Percentiles rank a stretch among this genome's conserved stretches.
phyloP scores from a whole-genome alignment of 2,329 filamentous ascomycete species.

The Ophiocordyceps sinensis region DNA sequence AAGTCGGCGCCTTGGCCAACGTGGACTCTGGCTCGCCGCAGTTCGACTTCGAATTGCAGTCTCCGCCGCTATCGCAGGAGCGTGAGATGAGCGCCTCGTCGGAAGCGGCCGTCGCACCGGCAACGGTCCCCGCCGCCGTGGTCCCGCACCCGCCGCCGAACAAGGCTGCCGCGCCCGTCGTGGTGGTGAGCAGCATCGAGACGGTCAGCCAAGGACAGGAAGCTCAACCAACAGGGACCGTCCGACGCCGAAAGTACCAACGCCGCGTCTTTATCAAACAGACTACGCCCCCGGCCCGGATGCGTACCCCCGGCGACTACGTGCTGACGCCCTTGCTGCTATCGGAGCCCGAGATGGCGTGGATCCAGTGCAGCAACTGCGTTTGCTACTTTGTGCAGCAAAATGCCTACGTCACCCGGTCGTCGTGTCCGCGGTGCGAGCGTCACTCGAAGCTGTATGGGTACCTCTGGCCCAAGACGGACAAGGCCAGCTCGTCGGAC shows the following conservation, averaged over 20 bases:
- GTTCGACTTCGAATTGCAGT: constrained; percentile 12
- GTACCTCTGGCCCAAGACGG: constrained; percentile 90
- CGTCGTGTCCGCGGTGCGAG: constrained; percentile 84
- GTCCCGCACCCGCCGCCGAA: not conserved
- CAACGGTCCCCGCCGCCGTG: constrained; percentile 3
- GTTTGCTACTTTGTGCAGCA: constrained; percentile 70
- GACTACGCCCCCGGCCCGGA: constrained; percentile 15
- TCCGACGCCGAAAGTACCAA: constrained; percentile 20
- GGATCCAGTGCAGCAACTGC: constrained; percentile 84
- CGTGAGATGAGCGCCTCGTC: not conserved
- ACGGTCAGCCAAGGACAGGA: constrained; percentile 5
- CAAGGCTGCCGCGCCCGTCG: not conserved
- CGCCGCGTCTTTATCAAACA: constrained; percentile 19
- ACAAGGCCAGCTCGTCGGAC: constrained; percentile 61
- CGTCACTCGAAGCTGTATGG: constrained; percentile 93
- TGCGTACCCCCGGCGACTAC: constrained; percentile 62
- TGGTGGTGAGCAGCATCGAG: constrained; percentile 12
- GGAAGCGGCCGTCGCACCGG: not conserved
- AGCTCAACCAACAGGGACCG: constrained; percentile 1
- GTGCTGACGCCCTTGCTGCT: constrained; percentile 65
- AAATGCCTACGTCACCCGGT: constrained; percentile 74
- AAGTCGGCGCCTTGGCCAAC: constrained; percentile 1
- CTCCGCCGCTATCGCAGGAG: constrained; percentile 9
- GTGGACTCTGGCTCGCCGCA: constrained; percentile 16
- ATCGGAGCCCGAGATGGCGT: constrained; percentile 59